phyloP scores from a whole-genome alignment of 768 basidiomycete genomes.

The Chalciporus chontae region DNA sequence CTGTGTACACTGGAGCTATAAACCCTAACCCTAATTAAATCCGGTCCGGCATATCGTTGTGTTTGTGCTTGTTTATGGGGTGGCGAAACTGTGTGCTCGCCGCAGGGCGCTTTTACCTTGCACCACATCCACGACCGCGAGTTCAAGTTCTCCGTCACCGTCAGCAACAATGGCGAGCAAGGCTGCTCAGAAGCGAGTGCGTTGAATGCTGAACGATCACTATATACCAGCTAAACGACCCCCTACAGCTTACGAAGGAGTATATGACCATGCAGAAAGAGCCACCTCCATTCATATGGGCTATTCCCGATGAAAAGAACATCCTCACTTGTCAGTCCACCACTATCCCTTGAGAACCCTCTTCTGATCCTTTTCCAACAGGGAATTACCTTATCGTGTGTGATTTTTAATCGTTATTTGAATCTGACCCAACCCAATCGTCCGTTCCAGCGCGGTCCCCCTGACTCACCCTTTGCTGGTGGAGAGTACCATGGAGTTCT shows the following conservation, averaged over 20 bases:
- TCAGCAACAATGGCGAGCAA: slow-evolving; percentile 67
- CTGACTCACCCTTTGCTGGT: slow-evolving; percentile 85
- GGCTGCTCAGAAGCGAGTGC: slow-evolving; percentile 81
- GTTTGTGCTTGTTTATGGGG: slow-evolving; percentile 29
- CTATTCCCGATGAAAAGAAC: slow-evolving; percentile 95
- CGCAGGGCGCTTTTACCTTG: slow-evolving; percentile 23
- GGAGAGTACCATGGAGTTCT: slow-evolving; percentile 96
- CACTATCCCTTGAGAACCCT: slow-evolving; percentile 2
- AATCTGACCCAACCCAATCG: slow-evolving; percentile 5
- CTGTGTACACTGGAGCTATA: neutral
- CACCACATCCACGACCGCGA: slow-evolving; percentile 20
- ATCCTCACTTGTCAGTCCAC: slow-evolving; percentile 80
- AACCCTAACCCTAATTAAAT: slow-evolving; percentile 23
- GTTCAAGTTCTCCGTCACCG: neutral
- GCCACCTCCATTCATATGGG: slow-evolving; percentile 96
- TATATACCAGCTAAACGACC: neutral
- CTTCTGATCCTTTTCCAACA: slow-evolving; percentile 31
- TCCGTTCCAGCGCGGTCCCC: slow-evolving; percentile 74
- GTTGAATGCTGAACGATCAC: slow-evolving; percentile 19
- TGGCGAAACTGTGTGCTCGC: slow-evolving; percentile 18
- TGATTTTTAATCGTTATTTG: slow-evolving; percentile 6
- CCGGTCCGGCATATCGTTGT: neutral
- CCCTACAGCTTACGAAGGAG: slow-evolving; percentile 73
- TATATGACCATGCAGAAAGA: slow-evolving; percentile 88
- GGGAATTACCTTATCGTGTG: slow-evolving; percentile 95